Evolutionary conservation across 345 rosid genomes (phyloP).

Genomic region (Corymbia maculata): DNA sequence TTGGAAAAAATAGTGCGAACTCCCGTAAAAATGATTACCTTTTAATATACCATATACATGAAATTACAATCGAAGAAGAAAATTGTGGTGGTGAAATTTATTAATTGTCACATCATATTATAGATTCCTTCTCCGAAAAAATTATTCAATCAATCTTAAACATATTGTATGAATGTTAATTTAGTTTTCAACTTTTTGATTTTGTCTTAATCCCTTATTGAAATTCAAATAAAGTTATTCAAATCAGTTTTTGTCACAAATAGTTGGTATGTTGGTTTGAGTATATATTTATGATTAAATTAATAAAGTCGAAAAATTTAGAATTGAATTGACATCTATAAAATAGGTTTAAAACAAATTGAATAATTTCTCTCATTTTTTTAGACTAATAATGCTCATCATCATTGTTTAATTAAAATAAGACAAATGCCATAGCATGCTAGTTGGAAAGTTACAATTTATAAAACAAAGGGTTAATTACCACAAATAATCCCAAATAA

Average conservation of each 20-base stretch:
- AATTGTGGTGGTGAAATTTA: not conserved
- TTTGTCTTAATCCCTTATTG: fast-evolving
- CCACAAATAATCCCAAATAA: too few relatives aligned
- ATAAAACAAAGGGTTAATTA: too few relatives aligned
- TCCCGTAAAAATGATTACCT: not conserved
- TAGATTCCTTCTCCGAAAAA: too few relatives aligned
- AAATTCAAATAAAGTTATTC: not conserved
- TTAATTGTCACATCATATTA: not conserved
- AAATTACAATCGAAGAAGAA: not conserved
- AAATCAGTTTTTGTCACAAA: too few relatives aligned
- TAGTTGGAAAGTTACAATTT: not conserved
- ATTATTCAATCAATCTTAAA: too few relatives aligned
- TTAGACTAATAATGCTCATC: not conserved
- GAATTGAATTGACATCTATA: too few relatives aligned
- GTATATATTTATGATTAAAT: too few relatives aligned
- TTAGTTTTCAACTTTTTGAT: too few relatives aligned
- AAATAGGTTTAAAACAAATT: not conserved
- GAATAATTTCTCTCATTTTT: too few relatives aligned
- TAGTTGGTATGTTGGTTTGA: too few relatives aligned
- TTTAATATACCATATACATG: not conserved
- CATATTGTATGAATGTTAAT: too few relatives aligned
- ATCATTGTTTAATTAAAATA: not conserved
- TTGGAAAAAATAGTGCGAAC: not conserved
- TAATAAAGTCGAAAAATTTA: too few relatives aligned
- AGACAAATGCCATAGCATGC: not conserved